These are phyloP conservation scores for Thermothielavioides terrestris DNA, from an alignment of 495 filamentous ascomycete genomes.

Conservation along the genomic window DNA sequence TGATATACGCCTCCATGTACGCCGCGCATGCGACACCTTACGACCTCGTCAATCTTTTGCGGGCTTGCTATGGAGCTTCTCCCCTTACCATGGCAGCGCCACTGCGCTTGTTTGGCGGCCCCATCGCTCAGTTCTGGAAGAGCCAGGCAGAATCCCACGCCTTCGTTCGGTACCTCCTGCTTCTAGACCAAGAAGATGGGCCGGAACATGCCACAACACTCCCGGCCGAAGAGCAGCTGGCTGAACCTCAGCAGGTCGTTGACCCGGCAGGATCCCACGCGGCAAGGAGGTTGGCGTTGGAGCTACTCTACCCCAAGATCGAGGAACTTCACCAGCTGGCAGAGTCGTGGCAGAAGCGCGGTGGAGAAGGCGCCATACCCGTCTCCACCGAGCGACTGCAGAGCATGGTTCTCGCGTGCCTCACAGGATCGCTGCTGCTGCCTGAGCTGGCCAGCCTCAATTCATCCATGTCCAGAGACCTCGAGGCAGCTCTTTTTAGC, in stretches of 20 bases:
- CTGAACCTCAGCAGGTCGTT: slow-evolving; percentile 8
- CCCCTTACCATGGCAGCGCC: slow-evolving; percentile 15
- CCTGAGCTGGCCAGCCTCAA: slow-evolving; percentile 34
- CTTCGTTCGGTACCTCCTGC: slow-evolving; percentile 35
- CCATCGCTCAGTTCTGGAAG: slow-evolving; percentile 29
- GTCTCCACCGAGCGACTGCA: slow-evolving; percentile 40
- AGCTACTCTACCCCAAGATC: slow-evolving; percentile 41
- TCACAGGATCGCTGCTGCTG: slow-evolving; percentile 34
- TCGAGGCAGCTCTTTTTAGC: slow-evolving; percentile 28
- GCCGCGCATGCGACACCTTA: slow-evolving; percentile 33
- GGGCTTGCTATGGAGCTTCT: slow-evolving; percentile 34
- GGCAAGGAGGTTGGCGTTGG: slow-evolving; percentile 39
- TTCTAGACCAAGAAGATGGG: slow-evolving; percentile 22
- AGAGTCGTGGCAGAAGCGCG: slow-evolving; percentile 36
- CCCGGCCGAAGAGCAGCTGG: background rate
- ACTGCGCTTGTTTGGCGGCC: slow-evolving; percentile 31
- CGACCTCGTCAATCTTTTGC: slow-evolving; percentile 38
- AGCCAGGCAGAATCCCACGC: slow-evolving; percentile 13
- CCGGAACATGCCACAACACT: background rate
- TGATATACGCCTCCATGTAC: slow-evolving; percentile 32
- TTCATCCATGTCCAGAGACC: slow-evolving; percentile 31
- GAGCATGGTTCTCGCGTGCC: slow-evolving; percentile 37
- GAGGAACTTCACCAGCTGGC: slow-evolving; percentile 33
- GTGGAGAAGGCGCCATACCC: slow-evolving; percentile 30
- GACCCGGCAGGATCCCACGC: slow-evolving; percentile 35